Evolutionary conservation across 805 yeast genomes (phyloP).

Genomic region (Yarrowia sp.): DNA sequence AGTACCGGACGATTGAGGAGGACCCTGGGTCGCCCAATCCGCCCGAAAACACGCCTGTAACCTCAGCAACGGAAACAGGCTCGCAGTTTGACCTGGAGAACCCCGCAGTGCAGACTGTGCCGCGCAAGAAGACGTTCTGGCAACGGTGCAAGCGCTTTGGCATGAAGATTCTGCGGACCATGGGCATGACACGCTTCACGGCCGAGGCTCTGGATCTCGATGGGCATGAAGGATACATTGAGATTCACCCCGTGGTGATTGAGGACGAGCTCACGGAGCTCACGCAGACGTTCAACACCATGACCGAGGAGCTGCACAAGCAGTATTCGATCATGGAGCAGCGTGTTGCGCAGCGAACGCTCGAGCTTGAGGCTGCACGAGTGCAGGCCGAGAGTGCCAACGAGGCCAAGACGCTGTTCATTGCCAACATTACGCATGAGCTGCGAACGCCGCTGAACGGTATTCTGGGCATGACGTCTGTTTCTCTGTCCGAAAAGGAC

Average conservation of each 20-base stretch:
- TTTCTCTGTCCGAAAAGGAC: constrained; percentile 83
- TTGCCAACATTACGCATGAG: constrained; percentile 93
- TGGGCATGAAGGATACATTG: constrained; percentile 9
- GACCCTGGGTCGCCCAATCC: not conserved
- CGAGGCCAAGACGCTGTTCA: constrained; percentile 89
- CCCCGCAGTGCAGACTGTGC: not conserved
- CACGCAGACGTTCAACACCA: constrained; percentile 83
- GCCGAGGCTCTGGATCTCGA: constrained; percentile 8
- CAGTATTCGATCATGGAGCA: constrained; percentile 86
- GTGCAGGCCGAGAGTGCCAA: constrained; percentile 63
- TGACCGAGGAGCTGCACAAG: constrained; percentile 82
- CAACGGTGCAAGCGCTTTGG: not conserved
- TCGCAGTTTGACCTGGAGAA: not conserved
- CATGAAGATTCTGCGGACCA: not conserved
- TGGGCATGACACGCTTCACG: constrained; percentile 18
- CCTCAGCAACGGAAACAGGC: not conserved
- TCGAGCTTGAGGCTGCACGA: constrained; percentile 64
- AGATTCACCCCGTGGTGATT: constrained; percentile 29
- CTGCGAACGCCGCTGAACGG: constrained; percentile 94
- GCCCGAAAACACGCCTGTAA: not conserved
- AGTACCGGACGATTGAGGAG: constrained; percentile 36
- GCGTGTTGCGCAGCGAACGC: constrained; percentile 80
- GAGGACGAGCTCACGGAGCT: constrained; percentile 83
- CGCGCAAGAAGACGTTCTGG: not conserved
- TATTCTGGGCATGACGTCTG: constrained; percentile 91